phyloP scores from a whole-genome alignment of 495 filamentous ascomycete species.

The Podospora tetraspora region DNA sequence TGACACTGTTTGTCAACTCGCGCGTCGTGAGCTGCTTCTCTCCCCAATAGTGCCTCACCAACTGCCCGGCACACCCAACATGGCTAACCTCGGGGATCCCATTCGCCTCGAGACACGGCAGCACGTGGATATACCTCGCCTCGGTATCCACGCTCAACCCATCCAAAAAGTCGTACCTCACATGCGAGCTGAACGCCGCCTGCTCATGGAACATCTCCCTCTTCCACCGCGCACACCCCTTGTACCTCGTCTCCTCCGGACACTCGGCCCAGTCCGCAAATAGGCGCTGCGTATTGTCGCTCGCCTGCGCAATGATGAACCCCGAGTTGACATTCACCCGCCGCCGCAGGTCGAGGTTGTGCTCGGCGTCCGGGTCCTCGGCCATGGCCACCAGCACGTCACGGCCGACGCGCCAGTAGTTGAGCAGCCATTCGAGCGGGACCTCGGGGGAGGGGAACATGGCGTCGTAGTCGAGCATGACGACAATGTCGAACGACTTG shows the following conservation, averaged over 20 bases:
- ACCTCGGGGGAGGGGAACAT: slow-evolving; percentile 45
- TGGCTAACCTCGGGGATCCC: slow-evolving; percentile 14
- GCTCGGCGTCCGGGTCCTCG: slow-evolving; percentile 29
- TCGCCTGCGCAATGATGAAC: slow-evolving; percentile 30
- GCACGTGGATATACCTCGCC: slow-evolving; percentile 19
- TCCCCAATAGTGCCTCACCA: slow-evolving; percentile 31
- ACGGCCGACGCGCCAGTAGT: slow-evolving; percentile 46
- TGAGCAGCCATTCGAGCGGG: slow-evolving; percentile 51
- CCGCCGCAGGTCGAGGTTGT: slow-evolving; percentile 18
- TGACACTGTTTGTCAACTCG: slow-evolving; percentile 21
- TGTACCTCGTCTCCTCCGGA: slow-evolving; percentile 24
- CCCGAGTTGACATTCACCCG: slow-evolving; percentile 28
- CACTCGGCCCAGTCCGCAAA: slow-evolving; percentile 32
- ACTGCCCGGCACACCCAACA: slow-evolving; percentile 22
- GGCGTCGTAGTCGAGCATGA: slow-evolving; percentile 49
- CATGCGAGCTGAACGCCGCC: slow-evolving; percentile 26
- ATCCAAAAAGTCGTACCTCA: slow-evolving; percentile 29
- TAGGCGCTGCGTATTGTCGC: slow-evolving; percentile 23
- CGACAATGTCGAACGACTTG: slow-evolving; percentile 42
- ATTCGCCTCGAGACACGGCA: slow-evolving; percentile 30
- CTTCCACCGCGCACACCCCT: slow-evolving; percentile 27
- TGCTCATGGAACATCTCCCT: slow-evolving; percentile 26
- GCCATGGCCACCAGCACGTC: slow-evolving; percentile 44
- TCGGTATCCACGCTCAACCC: slow-evolving; percentile 24
- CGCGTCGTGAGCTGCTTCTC: slow-evolving; percentile 17